Conservation (phyloP, 768 basidiomycete species). For the Rhizopogon vulgaris region DNA sequence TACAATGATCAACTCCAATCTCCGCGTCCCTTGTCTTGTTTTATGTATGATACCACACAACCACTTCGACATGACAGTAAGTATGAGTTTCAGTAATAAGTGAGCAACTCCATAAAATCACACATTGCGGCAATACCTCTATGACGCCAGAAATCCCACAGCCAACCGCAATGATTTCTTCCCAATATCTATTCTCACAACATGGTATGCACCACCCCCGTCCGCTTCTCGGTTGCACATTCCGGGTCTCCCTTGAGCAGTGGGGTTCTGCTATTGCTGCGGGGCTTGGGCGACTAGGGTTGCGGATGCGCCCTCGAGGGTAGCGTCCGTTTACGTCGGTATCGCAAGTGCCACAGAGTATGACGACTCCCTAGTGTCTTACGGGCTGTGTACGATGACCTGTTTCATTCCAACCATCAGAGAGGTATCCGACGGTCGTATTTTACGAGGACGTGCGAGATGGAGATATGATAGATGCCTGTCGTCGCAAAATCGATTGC, state of each 20-base stretch:
- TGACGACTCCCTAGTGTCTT: constrained; percentile 15
- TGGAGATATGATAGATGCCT: no score
- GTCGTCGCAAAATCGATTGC: no score
- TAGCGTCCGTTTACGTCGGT: constrained; percentile 57
- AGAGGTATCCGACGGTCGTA: no score
- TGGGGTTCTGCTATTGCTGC: constrained; percentile 41
- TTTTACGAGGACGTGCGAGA: no score
- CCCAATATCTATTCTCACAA: constrained; percentile 97
- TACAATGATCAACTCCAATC: background rate
- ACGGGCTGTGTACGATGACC: no score
- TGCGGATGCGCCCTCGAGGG: constrained; percentile 48
- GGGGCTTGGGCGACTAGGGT: constrained; percentile 61
- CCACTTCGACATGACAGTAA: no score
- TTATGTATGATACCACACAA: no score
- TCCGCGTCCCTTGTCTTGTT: no score
- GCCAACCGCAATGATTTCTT: constrained; percentile 76
- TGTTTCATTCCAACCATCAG: no score
- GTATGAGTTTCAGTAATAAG: background rate
- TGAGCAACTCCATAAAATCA: background rate
- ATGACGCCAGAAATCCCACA: constrained; percentile 67
- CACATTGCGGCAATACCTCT: constrained; percentile 44
- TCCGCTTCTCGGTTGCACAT: constrained; percentile 72
- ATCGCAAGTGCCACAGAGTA: constrained; percentile 62
- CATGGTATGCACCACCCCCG: constrained; percentile 89
- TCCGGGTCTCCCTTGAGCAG: constrained; percentile 32